These are phyloP conservation scores for Kwoniella mangroviensis DNA, from an alignment of 768 basidiomycete genomes.

Conservation along the genomic window DNA sequence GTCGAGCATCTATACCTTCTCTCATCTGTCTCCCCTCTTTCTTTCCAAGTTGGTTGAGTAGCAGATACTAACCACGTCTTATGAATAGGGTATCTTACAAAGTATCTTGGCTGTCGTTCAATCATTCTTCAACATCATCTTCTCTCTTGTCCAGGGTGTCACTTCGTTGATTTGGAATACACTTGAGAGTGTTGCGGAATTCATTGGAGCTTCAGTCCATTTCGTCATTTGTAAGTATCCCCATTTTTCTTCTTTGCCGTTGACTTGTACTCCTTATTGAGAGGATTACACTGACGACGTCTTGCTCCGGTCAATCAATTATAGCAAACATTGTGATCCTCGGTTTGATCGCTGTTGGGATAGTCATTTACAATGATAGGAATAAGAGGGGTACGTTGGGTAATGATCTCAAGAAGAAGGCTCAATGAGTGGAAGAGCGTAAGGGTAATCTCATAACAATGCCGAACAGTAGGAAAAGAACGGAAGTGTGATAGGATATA, in stretches of 20 bases:
- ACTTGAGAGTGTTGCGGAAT: constrained; percentile 34
- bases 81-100: constrained; percentile 42
- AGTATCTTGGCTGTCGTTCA: constrained; percentile 43
- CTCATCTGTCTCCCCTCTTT: too few relatives aligned
- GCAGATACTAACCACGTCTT: too few relatives aligned
- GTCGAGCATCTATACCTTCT: too few relatives aligned
- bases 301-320: too few relatives aligned
- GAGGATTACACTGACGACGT: too few relatives aligned
- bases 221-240: constrained; percentile 44
- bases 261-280: too few relatives aligned
- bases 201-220: constrained; percentile 41
- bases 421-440: constrained; percentile 6
- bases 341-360: constrained; percentile 31
- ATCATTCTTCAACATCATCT: constrained; percentile 39
- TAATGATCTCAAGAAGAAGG: constrained; percentile 35
- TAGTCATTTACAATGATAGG: constrained; percentile 45
- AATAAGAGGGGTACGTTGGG: constrained; percentile 29
- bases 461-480: background rate
- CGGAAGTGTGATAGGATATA: too few relatives aligned
- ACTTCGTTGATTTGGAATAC: constrained; percentile 34
- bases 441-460: background rate
- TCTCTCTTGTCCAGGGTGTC: constrained; percentile 34
- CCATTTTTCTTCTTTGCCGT: too few relatives aligned
- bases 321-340: constrained; percentile 47
- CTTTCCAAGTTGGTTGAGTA: too few relatives aligned